phyloP scores from a whole-genome alignment of 768 basidiomycete species.

The Tephrocybe rancida region DNA sequence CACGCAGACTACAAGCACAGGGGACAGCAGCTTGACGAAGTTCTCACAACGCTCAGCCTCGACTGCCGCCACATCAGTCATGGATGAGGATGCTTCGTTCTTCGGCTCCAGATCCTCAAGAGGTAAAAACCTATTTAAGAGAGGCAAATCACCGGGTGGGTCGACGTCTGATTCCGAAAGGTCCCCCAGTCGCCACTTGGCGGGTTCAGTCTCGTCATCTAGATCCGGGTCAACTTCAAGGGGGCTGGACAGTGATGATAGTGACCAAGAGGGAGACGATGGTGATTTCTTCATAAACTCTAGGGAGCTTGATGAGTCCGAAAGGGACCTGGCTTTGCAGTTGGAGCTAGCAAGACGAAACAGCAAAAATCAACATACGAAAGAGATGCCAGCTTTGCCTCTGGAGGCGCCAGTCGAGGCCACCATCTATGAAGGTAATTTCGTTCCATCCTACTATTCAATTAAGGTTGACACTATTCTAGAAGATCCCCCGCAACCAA shows the following conservation, averaged over 20 bases:
- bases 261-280: constrained; percentile 50
- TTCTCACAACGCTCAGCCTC: constrained; percentile 76
- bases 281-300: constrained; percentile 35
- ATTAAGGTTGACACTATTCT: constrained; percentile 11
- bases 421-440: constrained; percentile 79
- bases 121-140: constrained; percentile 46
- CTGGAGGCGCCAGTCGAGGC: constrained; percentile 56
- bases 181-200: constrained; percentile 38
- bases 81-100: constrained; percentile 63
- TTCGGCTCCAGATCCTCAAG: constrained; percentile 46
- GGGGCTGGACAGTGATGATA: constrained; percentile 41
- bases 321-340: constrained; percentile 75
- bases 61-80: constrained; percentile 61
- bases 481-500: constrained; percentile 64
- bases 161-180: constrained; percentile 48
- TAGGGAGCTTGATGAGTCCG: constrained; percentile 61
- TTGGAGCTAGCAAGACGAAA: constrained; percentile 85
- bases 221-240: constrained; percentile 46
- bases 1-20: constrained; percentile 70
- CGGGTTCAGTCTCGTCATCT: constrained; percentile 30
- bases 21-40: constrained; percentile 67
- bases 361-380: constrained; percentile 72
- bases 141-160: constrained; percentile 45
- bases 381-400: constrained; percentile 36
- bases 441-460: constrained; percentile 1